Base-by-base conservation (phyloP, 2,329 filamentous ascomycete species). In the Phyllosticta capitalensis region DNA sequence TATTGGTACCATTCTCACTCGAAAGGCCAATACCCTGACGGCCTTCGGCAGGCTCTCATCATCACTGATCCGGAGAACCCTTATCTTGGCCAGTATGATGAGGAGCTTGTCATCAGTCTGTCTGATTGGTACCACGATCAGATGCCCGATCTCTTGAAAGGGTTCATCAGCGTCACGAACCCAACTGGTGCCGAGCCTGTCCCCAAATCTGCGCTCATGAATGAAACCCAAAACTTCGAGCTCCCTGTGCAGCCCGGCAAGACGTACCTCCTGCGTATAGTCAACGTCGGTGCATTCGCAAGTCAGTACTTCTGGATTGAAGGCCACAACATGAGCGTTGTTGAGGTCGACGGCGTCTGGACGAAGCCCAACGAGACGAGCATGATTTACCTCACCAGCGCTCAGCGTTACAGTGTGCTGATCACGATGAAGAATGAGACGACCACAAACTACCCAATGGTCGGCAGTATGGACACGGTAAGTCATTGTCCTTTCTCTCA, bases 1-100 rank as follows among this genome's bases (percentile, higher is more conserved):
- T 91, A 89, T 71, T 91, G 88, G 88, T 92, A 91, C 65, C 87
- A 90, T 69, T 87, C 84, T 4, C 87, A 90, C 67, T 79, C 79
- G 21, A 77, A 79, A 62, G 84, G 80, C 22, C 86, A 88, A 68
- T 89, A 89, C 63, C 85, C 86, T 1, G 87, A 90, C 68, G 87
- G 87, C 10, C 75, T 88, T 5, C 79, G 86, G 21, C 85, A 80
- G 0, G 79, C 85, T 0, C 71, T 89, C 30, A 80, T 89, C 58
- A 76, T 89, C 20, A 81, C 87, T 61, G 86, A 89, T 66, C 79
- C 79, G 1, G 68, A 45, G 3, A 49, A 21, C 9, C 57, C 55
- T 1, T 26, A 45, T 2, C n/a, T 26, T 17, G 20, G 24, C 12
- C 20, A 52, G 20, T 85, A 82, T 60, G 83, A 88, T 55, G 78